Percentiles rank a stretch among this genome's conserved stretches.
These are phyloP conservation scores for Cicer chorassanicum DNA, from an alignment of 306 rosid species.

Conservation along the genomic window DNA sequence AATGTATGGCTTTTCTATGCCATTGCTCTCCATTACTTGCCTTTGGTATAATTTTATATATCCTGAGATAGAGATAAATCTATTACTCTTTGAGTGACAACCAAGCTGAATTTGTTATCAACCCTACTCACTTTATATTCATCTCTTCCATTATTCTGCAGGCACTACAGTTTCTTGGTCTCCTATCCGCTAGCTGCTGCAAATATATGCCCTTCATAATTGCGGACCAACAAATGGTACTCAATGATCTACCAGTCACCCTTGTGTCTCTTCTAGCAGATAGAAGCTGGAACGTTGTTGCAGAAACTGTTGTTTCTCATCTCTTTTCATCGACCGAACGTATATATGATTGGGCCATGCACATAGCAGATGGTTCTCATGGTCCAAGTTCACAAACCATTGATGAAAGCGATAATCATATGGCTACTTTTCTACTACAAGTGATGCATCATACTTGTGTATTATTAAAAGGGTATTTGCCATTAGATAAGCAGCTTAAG, in stretches of 20 bases:
- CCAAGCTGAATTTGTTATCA: constrained; percentile 28
- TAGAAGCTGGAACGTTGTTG: constrained; percentile 60
- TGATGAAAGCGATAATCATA: constrained; percentile 72
- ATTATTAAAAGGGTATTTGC: constrained; percentile 66
- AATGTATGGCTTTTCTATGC: background rate
- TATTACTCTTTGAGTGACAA: constrained; percentile 9
- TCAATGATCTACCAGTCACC: constrained; percentile 80
- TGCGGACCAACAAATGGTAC: constrained; percentile 63
- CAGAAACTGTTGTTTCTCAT: constrained; percentile 59
- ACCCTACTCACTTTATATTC: constrained; percentile 25
- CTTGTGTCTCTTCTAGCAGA: constrained; percentile 71
- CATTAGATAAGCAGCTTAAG: constrained; percentile 80
- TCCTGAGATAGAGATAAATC: constrained; percentile 2
- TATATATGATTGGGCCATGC: constrained; percentile 56
- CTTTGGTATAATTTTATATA: constrained; percentile 11
- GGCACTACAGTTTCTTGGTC: constrained; percentile 76
- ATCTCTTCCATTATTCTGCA: constrained; percentile 47
- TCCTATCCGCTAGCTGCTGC: constrained; percentile 79
- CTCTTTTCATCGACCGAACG: constrained; percentile 75
- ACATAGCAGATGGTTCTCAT: constrained; percentile 44
- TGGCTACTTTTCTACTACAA: constrained; percentile 55
- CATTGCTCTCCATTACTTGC: constrained; percentile 20
- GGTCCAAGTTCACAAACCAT: constrained; percentile 57
- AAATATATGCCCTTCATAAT: constrained; percentile 86
- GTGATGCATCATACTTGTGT: constrained; percentile 70